These are phyloP conservation scores for Aspergillus sp. DNA, from an alignment of 2,329 filamentous ascomycete genomes.

Conservation along the genomic window DNA sequence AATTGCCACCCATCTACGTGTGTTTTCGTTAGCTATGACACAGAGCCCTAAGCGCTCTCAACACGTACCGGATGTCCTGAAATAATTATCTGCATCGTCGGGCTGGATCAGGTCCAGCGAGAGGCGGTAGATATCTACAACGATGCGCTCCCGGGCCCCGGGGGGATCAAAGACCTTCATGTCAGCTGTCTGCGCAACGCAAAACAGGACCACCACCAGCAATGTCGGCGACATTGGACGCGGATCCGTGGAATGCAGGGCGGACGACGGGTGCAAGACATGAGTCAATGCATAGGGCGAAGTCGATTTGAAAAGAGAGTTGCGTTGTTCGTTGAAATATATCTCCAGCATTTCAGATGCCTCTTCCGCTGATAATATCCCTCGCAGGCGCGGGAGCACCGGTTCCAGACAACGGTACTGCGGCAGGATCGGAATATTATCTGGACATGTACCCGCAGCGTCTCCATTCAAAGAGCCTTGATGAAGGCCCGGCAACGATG, in stretches of 20 bases:
- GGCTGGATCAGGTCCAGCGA: slow-evolving; percentile 21
- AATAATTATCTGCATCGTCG: slow-evolving; percentile 16
- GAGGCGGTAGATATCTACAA: slow-evolving; percentile 20
- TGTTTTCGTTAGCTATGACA: neutral
- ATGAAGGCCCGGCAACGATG: neutral
- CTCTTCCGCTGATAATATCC: slow-evolving; percentile 30
- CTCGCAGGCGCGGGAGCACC: slow-evolving; percentile 31
- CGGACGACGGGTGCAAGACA: slow-evolving; percentile 38
- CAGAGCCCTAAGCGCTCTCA: neutral
- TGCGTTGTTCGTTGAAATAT: slow-evolving; percentile 31
- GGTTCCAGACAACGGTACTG: slow-evolving; percentile 34
- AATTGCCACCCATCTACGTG: slow-evolving; percentile 10
- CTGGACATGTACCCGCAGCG: slow-evolving; percentile 11
- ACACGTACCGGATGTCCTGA: slow-evolving; percentile 5
- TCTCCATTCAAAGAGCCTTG: slow-evolving; percentile 3
- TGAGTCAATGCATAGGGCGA: slow-evolving; percentile 42
- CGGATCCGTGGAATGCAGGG: slow-evolving; percentile 33
- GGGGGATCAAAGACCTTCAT: slow-evolving; percentile 35
- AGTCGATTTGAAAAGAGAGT: slow-evolving; percentile 35
- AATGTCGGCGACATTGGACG: slow-evolving; percentile 37
- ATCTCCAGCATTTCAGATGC: slow-evolving; percentile 42
- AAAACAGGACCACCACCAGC: slow-evolving; percentile 42
- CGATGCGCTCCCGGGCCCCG: slow-evolving; percentile 33
- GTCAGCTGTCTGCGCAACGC: slow-evolving; percentile 40
- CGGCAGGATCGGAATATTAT: neutral